phyloP scores from a whole-genome alignment of 202 grass and related monocot species.

The Dendrocalamus latiflorus region DNA sequence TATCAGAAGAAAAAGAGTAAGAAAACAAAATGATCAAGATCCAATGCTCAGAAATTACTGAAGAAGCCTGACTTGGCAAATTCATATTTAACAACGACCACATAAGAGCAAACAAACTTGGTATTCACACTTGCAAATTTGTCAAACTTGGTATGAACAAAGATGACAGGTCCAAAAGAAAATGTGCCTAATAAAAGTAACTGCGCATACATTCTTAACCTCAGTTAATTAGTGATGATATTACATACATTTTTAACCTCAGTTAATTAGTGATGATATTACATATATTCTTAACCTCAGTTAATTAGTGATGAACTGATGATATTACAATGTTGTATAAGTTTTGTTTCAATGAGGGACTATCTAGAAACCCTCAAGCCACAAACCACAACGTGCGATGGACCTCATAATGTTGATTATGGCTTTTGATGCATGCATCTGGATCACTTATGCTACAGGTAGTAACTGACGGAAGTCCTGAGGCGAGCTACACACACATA shows the following conservation, averaged over 20 bases:
- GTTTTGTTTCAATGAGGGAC: background rate
- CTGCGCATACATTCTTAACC: background rate
- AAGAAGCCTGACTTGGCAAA: background rate
- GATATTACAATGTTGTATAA: background rate
- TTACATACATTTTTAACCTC: too few species aligned
- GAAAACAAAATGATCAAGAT: background rate
- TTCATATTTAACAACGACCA: background rate
- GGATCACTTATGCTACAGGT: background rate
- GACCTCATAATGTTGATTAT: background rate
- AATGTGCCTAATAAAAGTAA: background rate
- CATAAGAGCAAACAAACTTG: background rate
- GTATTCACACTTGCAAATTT: constrained; percentile 2
- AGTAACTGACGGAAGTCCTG: background rate
- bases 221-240: background rate
- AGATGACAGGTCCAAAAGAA: constrained; percentile 8
- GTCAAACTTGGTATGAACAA: background rate
- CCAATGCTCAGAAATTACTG: background rate
- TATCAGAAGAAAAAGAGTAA: constrained; percentile 2
- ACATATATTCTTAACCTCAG: background rate
- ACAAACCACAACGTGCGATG: background rate
- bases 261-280: too few species aligned
- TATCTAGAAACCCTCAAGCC: background rate
- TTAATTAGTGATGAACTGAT: background rate
- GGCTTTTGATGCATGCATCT: constrained; percentile 1
- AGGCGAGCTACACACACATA: background rate